Percentiles rank a stretch among this genome's conserved stretches.
Conservation (phyloP, 2,329 filamentous ascomycete genomes). For the Fusarium pseudoanthophilum region DNA sequence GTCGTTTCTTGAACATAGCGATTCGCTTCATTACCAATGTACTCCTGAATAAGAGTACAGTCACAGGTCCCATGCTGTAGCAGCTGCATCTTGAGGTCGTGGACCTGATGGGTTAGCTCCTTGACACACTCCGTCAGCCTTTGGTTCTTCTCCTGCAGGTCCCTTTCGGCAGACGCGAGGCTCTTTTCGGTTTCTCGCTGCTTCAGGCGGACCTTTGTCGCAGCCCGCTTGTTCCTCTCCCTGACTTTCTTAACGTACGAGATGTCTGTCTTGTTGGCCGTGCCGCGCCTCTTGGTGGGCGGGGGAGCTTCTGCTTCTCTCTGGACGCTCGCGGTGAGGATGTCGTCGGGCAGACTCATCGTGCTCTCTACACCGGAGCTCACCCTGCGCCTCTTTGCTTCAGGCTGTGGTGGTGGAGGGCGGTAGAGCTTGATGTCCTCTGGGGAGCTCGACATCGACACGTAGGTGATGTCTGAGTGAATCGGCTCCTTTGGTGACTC, state of each 20-base stretch:
- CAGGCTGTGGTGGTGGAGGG: background rate
- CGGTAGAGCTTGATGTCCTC: background rate
- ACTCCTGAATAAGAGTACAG: background rate
- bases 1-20: background rate
- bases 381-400: background rate
- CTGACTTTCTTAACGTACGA: background rate
- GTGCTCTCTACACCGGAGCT: background rate
- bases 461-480: background rate
- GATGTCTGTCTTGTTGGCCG: background rate
- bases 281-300: background rate
- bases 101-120: background rate
- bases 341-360: background rate
- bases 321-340: background rate
- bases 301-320: background rate
- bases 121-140: background rate
- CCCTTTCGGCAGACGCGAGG: background rate
- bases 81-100: background rate
- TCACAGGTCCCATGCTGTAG: background rate
- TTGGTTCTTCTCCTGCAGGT: background rate
- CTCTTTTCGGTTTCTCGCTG: background rate
- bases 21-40: background rate
- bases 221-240: background rate
- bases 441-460: background rate
- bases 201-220: background rate
- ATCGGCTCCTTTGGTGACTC: accelerated